These are phyloP conservation scores for Pelargonium fulgidum DNA, from an alignment of 441 rosid genomes.

Conservation along the genomic window DNA sequence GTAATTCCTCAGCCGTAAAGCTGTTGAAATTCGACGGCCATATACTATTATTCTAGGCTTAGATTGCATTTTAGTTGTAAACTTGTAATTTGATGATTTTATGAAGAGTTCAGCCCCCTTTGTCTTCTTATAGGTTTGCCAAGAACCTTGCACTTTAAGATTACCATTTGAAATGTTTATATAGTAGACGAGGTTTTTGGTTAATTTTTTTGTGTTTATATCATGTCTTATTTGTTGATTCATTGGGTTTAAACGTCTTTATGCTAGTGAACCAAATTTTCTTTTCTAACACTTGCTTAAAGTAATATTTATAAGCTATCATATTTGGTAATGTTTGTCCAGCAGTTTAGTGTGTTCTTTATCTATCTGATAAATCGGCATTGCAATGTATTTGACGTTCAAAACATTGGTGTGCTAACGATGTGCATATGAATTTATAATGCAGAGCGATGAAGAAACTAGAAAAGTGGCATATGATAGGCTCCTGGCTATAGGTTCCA, in stretches of 20 bases:
- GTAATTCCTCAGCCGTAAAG: not conserved
- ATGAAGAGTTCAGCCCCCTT: not conserved
- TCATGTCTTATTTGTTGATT: constrained; percentile 4
- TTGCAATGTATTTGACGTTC: not conserved
- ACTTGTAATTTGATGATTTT: not conserved
- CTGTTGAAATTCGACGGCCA: not conserved
- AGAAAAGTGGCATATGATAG: constrained; percentile 78
- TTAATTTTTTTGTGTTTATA: not conserved
- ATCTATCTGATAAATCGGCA: too few species aligned
- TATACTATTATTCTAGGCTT: not conserved
- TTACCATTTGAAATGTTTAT: not conserved
- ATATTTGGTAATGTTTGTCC: too few species aligned
- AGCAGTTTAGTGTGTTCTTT: too few species aligned
- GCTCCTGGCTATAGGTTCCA: constrained; percentile 47
- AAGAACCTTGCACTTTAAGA: not conserved
- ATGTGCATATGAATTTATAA: constrained; percentile 12
- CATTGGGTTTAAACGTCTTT: not conserved
- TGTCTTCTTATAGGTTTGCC: not conserved
- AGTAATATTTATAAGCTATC: too few species aligned
- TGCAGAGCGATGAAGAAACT: constrained; percentile 68
- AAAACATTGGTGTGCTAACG: constrained; percentile 11
- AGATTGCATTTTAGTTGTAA: not conserved
- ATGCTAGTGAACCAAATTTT: not conserved
- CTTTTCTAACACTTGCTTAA: not conserved
- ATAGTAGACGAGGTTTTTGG: not conserved